Percentiles rank a stretch among this genome's conserved stretches.
phyloP scores from a whole-genome alignment of 2,329 filamentous ascomycete genomes.

The Ophiognomonia clavigignenti-juglandacearum region DNA sequence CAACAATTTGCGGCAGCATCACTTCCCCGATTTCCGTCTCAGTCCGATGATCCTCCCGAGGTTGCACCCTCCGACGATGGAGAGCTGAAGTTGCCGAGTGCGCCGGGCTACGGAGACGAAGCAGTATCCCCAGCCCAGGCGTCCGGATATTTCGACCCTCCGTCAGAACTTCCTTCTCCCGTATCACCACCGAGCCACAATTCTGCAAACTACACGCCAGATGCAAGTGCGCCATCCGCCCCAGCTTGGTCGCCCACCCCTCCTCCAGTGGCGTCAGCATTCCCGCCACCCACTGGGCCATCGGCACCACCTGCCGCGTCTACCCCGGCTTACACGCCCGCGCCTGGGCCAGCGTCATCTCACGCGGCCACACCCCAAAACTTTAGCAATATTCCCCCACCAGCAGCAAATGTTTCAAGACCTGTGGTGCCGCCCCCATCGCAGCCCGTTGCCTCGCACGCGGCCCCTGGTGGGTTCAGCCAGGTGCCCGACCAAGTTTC shows the following conservation, averaged over 20 bases:
- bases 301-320: constrained; percentile 23
- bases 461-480: constrained; percentile 18
- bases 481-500: constrained; percentile 16
- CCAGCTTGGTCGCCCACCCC: constrained; percentile 21
- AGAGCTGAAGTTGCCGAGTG: constrained; percentile 24
- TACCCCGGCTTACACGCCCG: constrained; percentile 20
- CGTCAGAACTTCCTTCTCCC: constrained; percentile 21
- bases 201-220: constrained; percentile 20
- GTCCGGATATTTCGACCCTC: constrained; percentile 15
- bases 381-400: constrained; percentile 13
- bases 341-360: constrained; percentile 25
- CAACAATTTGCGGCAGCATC: constrained; percentile 28
- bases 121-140: constrained; percentile 5
- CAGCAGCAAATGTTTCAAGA: constrained; percentile 17
- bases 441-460: neutral
- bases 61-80: constrained; percentile 20
- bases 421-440: constrained; percentile 16
- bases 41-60: constrained; percentile 27
- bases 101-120: constrained; percentile 20
- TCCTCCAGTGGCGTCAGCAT: constrained; percentile 27
- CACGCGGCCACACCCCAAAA: constrained; percentile 16
- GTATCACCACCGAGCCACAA: constrained; percentile 26
- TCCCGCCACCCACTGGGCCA: constrained; percentile 23
- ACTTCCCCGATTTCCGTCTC: constrained; percentile 32
- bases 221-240: constrained; percentile 20